Evolutionary conservation across 2,329 filamentous ascomycete genomes (phyloP), one percentile per base, ranked within the genome.

Genomic region (Fusarium robinianum): DNA sequence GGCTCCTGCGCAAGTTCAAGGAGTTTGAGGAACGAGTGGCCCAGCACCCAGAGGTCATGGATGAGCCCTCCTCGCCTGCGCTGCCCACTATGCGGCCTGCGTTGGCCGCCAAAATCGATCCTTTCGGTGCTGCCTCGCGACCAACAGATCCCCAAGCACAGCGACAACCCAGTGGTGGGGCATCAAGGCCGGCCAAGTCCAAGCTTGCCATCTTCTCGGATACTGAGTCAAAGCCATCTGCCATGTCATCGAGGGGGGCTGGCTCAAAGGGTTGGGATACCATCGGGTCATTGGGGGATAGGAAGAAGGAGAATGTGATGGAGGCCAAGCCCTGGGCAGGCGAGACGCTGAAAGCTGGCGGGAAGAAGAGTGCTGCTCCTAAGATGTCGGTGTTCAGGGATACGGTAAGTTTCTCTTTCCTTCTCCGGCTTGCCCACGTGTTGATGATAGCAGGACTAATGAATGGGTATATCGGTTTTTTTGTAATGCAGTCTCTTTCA

Each of bases 401-500:
- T 77, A 77, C 87, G 87, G 94, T 99, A 86, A 61, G 68, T 61
- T 55, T 58, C 66, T 65, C 58, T 55, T 53, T 54, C 58, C 53
- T 53, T 57, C 54, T 58, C 63, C 58, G 65, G 67, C 69, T 66
- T 71, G 71, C 66, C 75, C 79, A 78, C 68, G 77, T 90, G 81
- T 94, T 94, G 89, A 94, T 90, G 78, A 84, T 80, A 77, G 81
- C 81, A 96, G 91, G 90, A 96, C 91, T 96, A 96, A 96, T 92
- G 70, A 79, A 81, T 64, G 61, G 55, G 61, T 63, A 59, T 64
- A 65, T 68, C 58, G 70, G 63, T 72, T 65, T 71, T 64, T 67
- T 45, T 75, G 58, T 68, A 67, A 43, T 62, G 64, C 75, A 84
- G 81, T 80, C 75, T 69, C 72, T 77, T 63, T 70, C 76, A 63